These are phyloP conservation scores for Cercospora zeae-maydis DNA, from an alignment of 2,329 filamentous ascomycete genomes.

Conservation along the genomic window DNA sequence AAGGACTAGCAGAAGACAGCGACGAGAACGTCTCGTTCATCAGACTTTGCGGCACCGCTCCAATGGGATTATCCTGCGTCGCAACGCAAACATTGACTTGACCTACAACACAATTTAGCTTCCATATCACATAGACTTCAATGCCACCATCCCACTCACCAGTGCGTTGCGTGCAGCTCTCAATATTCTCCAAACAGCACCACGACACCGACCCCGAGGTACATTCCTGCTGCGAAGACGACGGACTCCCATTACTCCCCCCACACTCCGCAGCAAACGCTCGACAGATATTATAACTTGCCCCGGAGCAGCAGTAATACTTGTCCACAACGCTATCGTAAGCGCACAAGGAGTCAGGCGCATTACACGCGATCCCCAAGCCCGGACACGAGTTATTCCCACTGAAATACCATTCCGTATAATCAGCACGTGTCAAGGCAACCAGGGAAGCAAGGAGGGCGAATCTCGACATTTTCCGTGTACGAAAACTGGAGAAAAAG, in stretches of 20 bases:
- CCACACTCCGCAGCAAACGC: conserved; percentile 14
- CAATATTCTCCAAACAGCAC: conserved; percentile 17
- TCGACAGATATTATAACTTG: conserved; percentile 16
- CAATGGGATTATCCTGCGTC: conserved; percentile 19
- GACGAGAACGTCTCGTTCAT: conserved; percentile 17
- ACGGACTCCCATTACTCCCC: conserved; percentile 9
- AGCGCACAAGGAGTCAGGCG: conserved; percentile 14
- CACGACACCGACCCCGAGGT: conserved; percentile 7
- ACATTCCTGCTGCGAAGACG: conserved; percentile 11
- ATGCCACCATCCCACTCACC: conserved; percentile 2
- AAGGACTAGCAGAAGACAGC: conserved; percentile 14
- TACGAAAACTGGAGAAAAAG: background rate
- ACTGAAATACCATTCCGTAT: conserved; percentile 18
- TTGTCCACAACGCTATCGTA: conserved; percentile 19
- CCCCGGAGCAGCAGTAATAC: conserved; percentile 18
- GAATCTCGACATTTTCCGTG: background rate
- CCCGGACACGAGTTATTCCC: conserved; percentile 12
- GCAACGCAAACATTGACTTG: conserved; percentile 18
- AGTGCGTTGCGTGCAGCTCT: conserved; percentile 16
- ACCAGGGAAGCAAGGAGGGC: background rate
- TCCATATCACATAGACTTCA: background rate
- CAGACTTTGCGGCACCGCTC: conserved; percentile 3
- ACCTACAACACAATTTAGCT: conserved; percentile 7
- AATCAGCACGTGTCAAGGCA: conserved; percentile 10
- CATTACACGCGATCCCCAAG: conserved; percentile 9